phyloP scores from a whole-genome alignment of 1,139 yeast species.

The Pichia sp. region DNA sequence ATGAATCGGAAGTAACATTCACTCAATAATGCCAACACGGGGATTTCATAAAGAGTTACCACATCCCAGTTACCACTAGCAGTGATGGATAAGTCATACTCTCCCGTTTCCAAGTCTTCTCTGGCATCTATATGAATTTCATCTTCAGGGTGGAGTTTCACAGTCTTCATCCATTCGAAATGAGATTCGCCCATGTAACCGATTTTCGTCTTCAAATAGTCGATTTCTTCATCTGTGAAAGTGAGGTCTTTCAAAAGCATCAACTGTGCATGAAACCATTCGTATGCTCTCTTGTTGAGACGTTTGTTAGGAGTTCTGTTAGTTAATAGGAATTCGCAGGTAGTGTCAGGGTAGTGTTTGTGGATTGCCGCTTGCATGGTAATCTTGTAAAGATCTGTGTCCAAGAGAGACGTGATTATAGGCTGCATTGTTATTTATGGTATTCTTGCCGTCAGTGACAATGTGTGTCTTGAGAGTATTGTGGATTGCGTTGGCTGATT shows the following conservation, averaged over 20 bases:
- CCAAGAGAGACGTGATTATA: conserved; percentile 66
- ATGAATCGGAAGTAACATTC: conserved; percentile 90
- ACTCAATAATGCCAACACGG: conserved; percentile 74
- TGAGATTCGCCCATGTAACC: conserved; percentile 66
- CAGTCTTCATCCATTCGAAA: conserved; percentile 46
- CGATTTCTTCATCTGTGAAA: conserved; percentile 60
- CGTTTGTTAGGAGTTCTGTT: conserved; percentile 72
- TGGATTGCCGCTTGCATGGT: conserved; percentile 97
- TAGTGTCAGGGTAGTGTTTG: conserved; percentile 54
- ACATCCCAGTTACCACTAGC: conserved; percentile 74
- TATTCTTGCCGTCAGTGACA: no score
- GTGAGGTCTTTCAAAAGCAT: conserved; percentile 27
- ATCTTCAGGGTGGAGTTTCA: conserved; percentile 52
- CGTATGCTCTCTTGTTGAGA: conserved; percentile 55
- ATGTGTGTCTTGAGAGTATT: no score
- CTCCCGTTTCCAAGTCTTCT: conserved; percentile 24
- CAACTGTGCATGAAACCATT: conserved; percentile 31
- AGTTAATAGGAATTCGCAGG: conserved; percentile 52
- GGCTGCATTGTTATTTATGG: no score
- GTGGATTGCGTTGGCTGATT: no score
- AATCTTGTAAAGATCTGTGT: conserved; percentile 90
- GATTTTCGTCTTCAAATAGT: conserved; percentile 45
- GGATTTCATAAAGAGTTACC: conserved; percentile 87
- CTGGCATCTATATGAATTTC: conserved; percentile 41
- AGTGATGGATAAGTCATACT: conserved; percentile 43